A percentile compares a stretch with the other conserved stretches of the same genome.
Evolutionary conservation across 2,329 filamentous ascomycete genomes (phyloP).

Genomic region (Diatrype stigma): DNA sequence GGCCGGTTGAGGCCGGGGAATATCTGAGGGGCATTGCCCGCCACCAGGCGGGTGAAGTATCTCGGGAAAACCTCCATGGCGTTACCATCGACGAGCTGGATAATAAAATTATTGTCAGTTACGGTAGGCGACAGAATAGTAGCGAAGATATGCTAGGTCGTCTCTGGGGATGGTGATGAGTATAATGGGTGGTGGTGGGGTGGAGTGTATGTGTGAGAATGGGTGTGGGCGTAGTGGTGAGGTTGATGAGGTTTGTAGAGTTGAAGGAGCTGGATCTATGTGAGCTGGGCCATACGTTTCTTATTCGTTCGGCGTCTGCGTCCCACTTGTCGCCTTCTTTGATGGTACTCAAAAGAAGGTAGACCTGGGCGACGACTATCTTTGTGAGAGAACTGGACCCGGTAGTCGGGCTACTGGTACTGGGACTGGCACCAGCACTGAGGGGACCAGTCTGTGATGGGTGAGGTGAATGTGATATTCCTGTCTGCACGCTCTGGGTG

Average conservation of each 20-base stretch:
- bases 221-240: not conserved
- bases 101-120: constrained; percentile 9
- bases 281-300: constrained; percentile 60
- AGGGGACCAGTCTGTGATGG: constrained; percentile 52
- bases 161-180: not conserved
- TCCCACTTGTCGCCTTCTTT: constrained; percentile 96
- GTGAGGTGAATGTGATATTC: constrained; percentile 52
- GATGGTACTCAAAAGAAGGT: constrained; percentile 87
- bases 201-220: not conserved
- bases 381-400: constrained; percentile 71
- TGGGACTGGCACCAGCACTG: constrained; percentile 58
- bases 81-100: constrained; percentile 92
- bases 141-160: constrained; percentile 1
- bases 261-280: not conserved
- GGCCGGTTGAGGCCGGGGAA: constrained; percentile 75
- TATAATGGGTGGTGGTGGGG: not conserved
- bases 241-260: not conserved
- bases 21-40: constrained; percentile 85
- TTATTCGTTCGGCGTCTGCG: constrained; percentile 83
- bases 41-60: constrained; percentile 90
- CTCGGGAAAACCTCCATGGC: constrained; percentile 98
- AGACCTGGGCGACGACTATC: constrained; percentile 93
- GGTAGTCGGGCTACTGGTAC: constrained; percentile 56
- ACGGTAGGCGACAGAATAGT: constrained; percentile 1
- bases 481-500: constrained; percentile 49